A percentile compares a stretch with the other conserved stretches of the same genome.
Evolutionary conservation across 805 yeast species (phyloP).

Genomic region (Ogataea dorogensis): DNA sequence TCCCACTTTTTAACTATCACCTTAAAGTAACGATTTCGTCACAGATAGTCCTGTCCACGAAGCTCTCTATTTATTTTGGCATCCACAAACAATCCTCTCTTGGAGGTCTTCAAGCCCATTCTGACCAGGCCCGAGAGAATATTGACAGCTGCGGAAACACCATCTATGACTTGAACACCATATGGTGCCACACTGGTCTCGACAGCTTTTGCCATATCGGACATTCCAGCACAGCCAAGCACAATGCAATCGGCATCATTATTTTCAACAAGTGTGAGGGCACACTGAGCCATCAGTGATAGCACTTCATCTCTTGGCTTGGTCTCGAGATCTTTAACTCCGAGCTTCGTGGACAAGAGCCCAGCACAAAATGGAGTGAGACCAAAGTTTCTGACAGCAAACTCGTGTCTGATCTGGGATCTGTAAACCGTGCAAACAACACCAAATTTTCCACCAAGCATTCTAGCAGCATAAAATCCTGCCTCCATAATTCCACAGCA

Average conservation of each 20-base stretch:
- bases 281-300: conserved; percentile 27
- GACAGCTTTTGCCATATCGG: conserved; percentile 89
- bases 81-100: too few relatives aligned
- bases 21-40: too few relatives aligned
- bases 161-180: conserved; percentile 81
- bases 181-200: conserved; percentile 92
- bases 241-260: conserved; percentile 63
- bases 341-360: conserved; percentile 32
- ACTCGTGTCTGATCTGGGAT: conserved; percentile 34
- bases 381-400: conserved; percentile 31
- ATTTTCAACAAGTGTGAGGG: conserved; percentile 27
- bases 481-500: conserved; percentile 37
- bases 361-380: conserved; percentile 35
- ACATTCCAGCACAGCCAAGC: conserved; percentile 63
- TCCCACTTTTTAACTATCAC: too few relatives aligned
- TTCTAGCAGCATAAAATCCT: conserved; percentile 32
- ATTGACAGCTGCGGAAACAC: conserved; percentile 29
- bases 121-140: conserved; percentile 36
- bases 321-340: conserved; percentile 34
- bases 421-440: conserved; percentile 33
- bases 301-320: conserved; percentile 33
- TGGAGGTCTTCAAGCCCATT: conserved; percentile 34
- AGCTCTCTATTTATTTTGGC: too few relatives aligned
- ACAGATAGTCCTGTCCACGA: too few relatives aligned
- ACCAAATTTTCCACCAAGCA: conserved; percentile 36